These are phyloP conservation scores for Candida dendrica DNA, from an alignment of 805 yeast genomes.

Conservation along the genomic window DNA sequence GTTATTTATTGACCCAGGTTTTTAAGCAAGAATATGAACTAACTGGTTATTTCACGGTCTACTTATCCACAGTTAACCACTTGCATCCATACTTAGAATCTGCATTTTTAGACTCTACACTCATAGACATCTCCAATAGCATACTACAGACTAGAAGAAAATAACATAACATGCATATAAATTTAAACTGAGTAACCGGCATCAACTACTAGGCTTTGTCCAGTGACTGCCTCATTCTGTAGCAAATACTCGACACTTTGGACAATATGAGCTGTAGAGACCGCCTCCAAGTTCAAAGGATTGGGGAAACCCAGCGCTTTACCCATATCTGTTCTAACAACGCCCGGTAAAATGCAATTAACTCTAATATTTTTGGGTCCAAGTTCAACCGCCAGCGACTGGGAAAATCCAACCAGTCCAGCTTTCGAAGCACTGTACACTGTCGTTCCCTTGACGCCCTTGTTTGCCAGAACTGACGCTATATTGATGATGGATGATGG, in stretches of 20 bases:
- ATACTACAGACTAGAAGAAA: no score
- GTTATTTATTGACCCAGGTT: slow-evolving; percentile 2
- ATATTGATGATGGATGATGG: slow-evolving; percentile 46
- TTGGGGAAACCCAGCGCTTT: slow-evolving; percentile 8
- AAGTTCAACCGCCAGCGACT: slow-evolving; percentile 53
- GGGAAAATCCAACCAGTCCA: slow-evolving; percentile 59
- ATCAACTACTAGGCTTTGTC: slow-evolving; percentile 24
- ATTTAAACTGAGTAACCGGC: slow-evolving; percentile 14
- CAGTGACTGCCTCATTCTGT: slow-evolving; percentile 20
- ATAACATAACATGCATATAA: neutral
- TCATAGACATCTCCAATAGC: neutral
- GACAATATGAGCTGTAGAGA: slow-evolving; percentile 17
- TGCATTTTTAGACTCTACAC: neutral
- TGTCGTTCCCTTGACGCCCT: slow-evolving; percentile 47
- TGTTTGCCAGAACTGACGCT: slow-evolving; percentile 53
- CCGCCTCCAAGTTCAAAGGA: slow-evolving; percentile 10
- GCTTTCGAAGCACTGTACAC: slow-evolving; percentile 68
- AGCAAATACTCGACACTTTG: slow-evolving; percentile 16
- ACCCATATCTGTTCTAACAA: slow-evolving; percentile 26
- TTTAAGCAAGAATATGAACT: slow-evolving; percentile 4
- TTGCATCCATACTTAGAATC: neutral
- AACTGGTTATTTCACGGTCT: neutral
- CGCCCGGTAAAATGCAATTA: slow-evolving; percentile 63
- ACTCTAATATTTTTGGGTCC: slow-evolving; percentile 46
- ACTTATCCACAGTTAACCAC: neutral